Conservation (phyloP, 257 asterid species). For the Jasminum sambac region DNA sequence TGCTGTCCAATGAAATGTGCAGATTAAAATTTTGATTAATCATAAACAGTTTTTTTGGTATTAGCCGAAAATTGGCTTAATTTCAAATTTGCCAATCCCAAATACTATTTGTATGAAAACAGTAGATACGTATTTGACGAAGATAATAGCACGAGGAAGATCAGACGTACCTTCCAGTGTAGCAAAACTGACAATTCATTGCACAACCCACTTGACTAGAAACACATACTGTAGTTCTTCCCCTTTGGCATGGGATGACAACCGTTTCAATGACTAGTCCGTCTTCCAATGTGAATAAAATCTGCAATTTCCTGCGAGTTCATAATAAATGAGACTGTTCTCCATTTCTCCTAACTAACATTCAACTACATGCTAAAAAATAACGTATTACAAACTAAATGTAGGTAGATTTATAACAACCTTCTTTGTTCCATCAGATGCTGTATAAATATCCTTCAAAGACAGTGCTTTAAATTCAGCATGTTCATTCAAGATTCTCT, state of each 20-base stretch:
- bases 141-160: slow-evolving; percentile 1
- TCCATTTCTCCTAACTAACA: too few relatives aligned
- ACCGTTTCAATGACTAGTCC: slow-evolving; percentile 90
- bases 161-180: slow-evolving; percentile 82
- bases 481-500: slow-evolving; percentile 63
- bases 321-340: slow-evolving; percentile 60
- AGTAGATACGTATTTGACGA: too few relatives aligned
- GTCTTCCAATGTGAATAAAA: slow-evolving; percentile 79
- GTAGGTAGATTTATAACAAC: slow-evolving; percentile 44
- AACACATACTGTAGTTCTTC: slow-evolving; percentile 92
- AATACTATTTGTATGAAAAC: too few relatives aligned
- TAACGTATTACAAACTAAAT: slow-evolving; percentile 12
- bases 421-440: slow-evolving; percentile 97
- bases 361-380: slow-evolving; percentile 11
- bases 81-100: too few relatives aligned
- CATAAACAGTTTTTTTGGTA: too few relatives aligned
- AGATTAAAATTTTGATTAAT: too few relatives aligned
- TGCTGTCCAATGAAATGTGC: too few relatives aligned
- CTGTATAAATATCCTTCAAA: slow-evolving; percentile 64
- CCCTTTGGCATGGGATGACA: slow-evolving; percentile 82
- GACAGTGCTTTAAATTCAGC: slow-evolving; percentile 70
- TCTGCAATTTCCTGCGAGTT: slow-evolving; percentile 87
- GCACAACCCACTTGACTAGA: slow-evolving; percentile 99
- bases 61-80: too few relatives aligned
- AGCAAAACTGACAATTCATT: slow-evolving; percentile 98